These are phyloP conservation scores for Globisporangium middletonii DNA, from an alignment of 352 stramenopile species.

Conservation along the genomic window DNA sequence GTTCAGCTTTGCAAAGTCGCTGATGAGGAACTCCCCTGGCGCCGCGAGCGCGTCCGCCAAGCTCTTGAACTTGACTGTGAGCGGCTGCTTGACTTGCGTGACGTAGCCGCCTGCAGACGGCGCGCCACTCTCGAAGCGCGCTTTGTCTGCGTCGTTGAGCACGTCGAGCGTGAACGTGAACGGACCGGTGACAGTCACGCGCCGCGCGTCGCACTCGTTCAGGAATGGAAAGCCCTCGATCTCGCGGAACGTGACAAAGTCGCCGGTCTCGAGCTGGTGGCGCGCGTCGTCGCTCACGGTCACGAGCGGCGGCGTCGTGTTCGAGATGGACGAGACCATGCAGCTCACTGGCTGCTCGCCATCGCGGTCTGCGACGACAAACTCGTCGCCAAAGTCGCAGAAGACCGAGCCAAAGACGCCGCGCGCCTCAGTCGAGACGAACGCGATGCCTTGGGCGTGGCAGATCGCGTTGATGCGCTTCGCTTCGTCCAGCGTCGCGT, in stretches of 20 bases:
- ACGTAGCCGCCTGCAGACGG: slow-evolving; percentile 84
- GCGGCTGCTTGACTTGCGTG: slow-evolving; percentile 95
- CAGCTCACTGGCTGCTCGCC: slow-evolving; percentile 90
- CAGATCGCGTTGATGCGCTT: slow-evolving; percentile 81
- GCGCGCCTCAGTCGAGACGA: slow-evolving; percentile 90
- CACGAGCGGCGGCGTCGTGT: slow-evolving; percentile 77
- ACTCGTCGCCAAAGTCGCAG: slow-evolving; percentile 96
- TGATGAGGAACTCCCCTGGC: slow-evolving; percentile 96
- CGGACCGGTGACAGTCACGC: slow-evolving; percentile 84
- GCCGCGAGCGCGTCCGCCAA: slow-evolving; percentile 79
- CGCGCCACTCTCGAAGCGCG: slow-evolving; percentile 50
- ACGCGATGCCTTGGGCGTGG: slow-evolving; percentile 80
- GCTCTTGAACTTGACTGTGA: slow-evolving; percentile 91
- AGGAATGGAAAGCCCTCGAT: slow-evolving; percentile 90
- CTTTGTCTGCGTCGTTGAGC: slow-evolving; percentile 60
- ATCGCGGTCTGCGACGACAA: slow-evolving; percentile 92
- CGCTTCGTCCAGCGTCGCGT: slow-evolving; percentile 62
- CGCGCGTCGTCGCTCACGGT: slow-evolving; percentile 97
- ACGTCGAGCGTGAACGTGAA: slow-evolving; percentile 97
- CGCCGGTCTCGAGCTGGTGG: slow-evolving; percentile 95
- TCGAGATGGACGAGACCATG: slow-evolving; percentile 93
- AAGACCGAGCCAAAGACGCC: slow-evolving; percentile 96
- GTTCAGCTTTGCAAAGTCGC: slow-evolving; percentile 97
- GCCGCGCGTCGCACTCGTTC: slow-evolving; percentile 59
- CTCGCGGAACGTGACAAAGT: slow-evolving; percentile 95